Evolutionary conservation across 208 protist genomes (phyloP).

Genomic region (Leishmania major): DNA sequence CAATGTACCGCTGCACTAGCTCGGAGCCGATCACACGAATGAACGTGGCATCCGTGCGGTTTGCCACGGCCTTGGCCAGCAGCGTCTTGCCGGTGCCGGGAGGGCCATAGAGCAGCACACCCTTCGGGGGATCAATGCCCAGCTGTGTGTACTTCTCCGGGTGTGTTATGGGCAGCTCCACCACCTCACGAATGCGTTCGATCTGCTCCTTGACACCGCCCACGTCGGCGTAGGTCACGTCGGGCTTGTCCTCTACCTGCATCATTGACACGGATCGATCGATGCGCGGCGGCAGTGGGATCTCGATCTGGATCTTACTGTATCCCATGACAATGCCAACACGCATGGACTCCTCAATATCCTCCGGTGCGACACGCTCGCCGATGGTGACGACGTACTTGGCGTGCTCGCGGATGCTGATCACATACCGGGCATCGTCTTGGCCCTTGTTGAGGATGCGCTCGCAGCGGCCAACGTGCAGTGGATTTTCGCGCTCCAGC

Average conservation of each 20-base stretch:
- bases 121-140: conserved; percentile 99
- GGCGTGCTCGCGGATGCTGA: conserved; percentile 97
- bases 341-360: conserved; percentile 99
- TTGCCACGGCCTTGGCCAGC: conserved; percentile 99
- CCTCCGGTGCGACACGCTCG: conserved; percentile 98
- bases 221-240: conserved; percentile 99
- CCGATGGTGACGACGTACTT: conserved; percentile 99
- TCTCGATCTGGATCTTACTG: conserved; percentile 99
- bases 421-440: conserved; percentile 97
- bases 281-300: conserved; percentile 99
- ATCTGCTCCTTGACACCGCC: conserved; percentile 99
- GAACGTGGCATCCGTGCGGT: conserved; percentile 99
- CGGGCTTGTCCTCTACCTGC: conserved; percentile 98
- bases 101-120: conserved; percentile 99
- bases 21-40: conserved; percentile 99
- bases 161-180: conserved; percentile 99
- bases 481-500: conserved; percentile 96
- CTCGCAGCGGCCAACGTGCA: conserved; percentile 99
- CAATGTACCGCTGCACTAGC: conserved; percentile 99
- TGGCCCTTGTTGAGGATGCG: conserved; percentile 98
- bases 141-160: conserved; percentile 99
- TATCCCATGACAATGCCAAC: conserved; percentile 98
- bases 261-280: conserved; percentile 99
- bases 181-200: conserved; percentile 99
- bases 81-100: conserved; percentile 99